Conservation (phyloP, 805 yeast species). For the Myxozyma monticola region DNA sequence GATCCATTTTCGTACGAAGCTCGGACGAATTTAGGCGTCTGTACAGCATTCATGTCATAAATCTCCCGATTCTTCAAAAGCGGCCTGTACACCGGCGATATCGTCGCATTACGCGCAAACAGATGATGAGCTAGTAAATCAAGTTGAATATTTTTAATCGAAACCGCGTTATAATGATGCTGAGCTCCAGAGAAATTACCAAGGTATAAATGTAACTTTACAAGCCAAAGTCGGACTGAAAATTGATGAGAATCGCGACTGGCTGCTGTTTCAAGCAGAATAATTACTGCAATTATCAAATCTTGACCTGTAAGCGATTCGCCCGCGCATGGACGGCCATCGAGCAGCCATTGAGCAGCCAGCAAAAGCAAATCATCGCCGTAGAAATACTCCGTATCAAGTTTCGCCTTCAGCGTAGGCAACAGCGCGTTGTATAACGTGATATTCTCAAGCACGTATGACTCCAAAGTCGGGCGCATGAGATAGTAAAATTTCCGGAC, state of each 20-base stretch:
- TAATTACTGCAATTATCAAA: conserved; percentile 44
- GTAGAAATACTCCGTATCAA: conserved; percentile 66
- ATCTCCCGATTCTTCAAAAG: conserved; percentile 48
- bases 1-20: conserved; percentile 59
- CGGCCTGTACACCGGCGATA: conserved; percentile 44
- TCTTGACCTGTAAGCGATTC: conserved; percentile 30
- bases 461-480: conserved; percentile 32
- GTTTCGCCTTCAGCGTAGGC: conserved; percentile 43
- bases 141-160: conserved; percentile 71
- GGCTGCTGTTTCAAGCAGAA: conserved; percentile 59
- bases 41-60: conserved; percentile 49
- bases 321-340: conserved; percentile 31
- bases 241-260: conserved; percentile 67
- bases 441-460: conserved; percentile 39
- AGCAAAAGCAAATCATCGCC: conserved; percentile 67
- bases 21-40: conserved; percentile 51
- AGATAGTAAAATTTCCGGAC: conserved; percentile 51
- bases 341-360: conserved; percentile 44
- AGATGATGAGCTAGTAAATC: conserved; percentile 61
- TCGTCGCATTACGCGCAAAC: conserved; percentile 49
- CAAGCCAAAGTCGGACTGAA: conserved; percentile 68
- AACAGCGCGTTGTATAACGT: conserved; percentile 45
- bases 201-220: conserved; percentile 58
- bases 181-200: conserved; percentile 56
- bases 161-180: conserved; percentile 54